A percentile compares a stretch with the other conserved stretches of the same genome.
These are phyloP conservation scores for Rutstroemia sp. DNA, from an alignment of 2,329 filamentous ascomycete species.

Conservation along the genomic window DNA sequence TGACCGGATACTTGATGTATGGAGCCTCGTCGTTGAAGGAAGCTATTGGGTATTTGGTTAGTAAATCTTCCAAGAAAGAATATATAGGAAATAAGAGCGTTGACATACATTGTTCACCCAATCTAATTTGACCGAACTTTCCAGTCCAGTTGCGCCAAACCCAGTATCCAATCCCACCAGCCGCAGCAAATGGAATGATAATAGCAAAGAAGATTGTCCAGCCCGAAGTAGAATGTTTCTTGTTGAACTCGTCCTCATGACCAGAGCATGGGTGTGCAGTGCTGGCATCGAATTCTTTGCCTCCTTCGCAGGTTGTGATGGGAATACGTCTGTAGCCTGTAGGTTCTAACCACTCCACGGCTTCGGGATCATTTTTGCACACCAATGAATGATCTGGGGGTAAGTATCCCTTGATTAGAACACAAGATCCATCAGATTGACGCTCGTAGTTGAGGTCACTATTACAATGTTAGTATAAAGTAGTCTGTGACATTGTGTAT, in stretches of 20 bases:
- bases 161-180: constrained; percentile 71
- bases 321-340: constrained; percentile 88
- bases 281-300: constrained; percentile 62
- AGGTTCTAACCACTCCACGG: constrained; percentile 72
- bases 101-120: constrained; percentile 59
- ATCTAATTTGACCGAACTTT: constrained; percentile 86
- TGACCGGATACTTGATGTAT: constrained; percentile 77
- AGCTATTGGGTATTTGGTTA: constrained; percentile 16
- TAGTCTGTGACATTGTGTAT: background rate
- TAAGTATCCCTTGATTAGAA: constrained; percentile 64
- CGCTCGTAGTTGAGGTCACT: constrained; percentile 93
- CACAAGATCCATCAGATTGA: constrained; percentile 68
- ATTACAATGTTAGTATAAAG: constrained; percentile 14
- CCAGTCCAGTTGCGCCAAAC: constrained; percentile 78
- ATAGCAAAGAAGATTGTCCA: constrained; percentile 81
- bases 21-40: constrained; percentile 63
- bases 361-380: constrained; percentile 57
- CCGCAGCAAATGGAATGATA: constrained; percentile 63
- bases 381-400: constrained; percentile 52
- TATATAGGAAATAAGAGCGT: background rate
- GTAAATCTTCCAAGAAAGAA: constrained; percentile 1
- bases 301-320: constrained; percentile 77
- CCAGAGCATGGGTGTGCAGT: constrained; percentile 60
- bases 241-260: constrained; percentile 74
- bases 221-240: constrained; percentile 64